These are phyloP conservation scores for Myriosclerotinia curreyana DNA, from an alignment of 2,329 filamentous ascomycete genomes.

Conservation along the genomic window DNA sequence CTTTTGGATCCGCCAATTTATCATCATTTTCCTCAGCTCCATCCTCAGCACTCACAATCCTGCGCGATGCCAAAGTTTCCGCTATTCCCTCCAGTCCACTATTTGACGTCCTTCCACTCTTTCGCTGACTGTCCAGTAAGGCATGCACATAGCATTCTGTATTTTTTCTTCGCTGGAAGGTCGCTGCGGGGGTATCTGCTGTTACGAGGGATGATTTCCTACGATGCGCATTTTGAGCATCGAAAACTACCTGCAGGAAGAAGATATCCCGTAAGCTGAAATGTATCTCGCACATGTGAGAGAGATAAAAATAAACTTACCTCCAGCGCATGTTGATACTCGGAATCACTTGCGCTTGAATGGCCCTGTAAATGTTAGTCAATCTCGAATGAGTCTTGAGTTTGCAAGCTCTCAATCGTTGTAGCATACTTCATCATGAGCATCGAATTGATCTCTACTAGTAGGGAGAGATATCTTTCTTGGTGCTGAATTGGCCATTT, in stretches of 20 bases:
- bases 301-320: constrained; percentile 41
- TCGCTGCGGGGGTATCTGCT: constrained; percentile 45
- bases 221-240: constrained; percentile 57
- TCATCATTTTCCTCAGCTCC: constrained; percentile 10
- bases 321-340: constrained; percentile 42
- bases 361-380: constrained; percentile 25
- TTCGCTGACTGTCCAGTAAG: constrained; percentile 57
- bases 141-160: constrained; percentile 65
- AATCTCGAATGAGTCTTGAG: background rate
- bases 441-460: constrained; percentile 6
- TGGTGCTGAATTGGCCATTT: constrained; percentile 4
- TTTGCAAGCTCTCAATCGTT: background rate
- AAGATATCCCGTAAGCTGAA: constrained; percentile 5
- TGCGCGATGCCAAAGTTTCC: constrained; percentile 30
- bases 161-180: constrained; percentile 42
- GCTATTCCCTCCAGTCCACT: constrained; percentile 35
- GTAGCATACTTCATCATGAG: constrained; percentile 22
- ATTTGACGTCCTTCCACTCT: constrained; percentile 35
- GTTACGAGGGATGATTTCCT: constrained; percentile 64
- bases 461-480: constrained; percentile 7
- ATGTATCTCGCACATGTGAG: background rate
- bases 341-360: constrained; percentile 37
- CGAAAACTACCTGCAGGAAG: constrained; percentile 54
- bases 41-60: constrained; percentile 21
- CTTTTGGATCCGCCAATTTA: constrained; percentile 25